These are phyloP conservation scores for Eucalyptus regnans DNA, from an alignment of 345 rosid genomes.

Conservation along the genomic window DNA sequence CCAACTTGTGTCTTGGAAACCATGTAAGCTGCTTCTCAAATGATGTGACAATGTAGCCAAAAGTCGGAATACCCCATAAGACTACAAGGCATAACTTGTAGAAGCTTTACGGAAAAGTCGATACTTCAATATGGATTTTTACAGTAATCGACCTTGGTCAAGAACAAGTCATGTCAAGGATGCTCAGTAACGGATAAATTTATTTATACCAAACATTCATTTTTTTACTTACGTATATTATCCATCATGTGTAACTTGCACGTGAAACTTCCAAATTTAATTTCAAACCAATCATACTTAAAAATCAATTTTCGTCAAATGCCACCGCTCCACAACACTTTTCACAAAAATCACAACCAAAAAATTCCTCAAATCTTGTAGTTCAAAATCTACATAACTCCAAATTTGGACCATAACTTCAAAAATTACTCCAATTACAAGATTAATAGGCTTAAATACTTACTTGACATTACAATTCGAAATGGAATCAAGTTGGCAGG, in stretches of 20 bases:
- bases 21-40: not conserved
- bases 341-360: accelerated
- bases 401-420: not conserved
- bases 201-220: no score
- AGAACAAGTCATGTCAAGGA: no score
- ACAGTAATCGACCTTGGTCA: no score
- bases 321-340: not conserved
- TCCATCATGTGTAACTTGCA: accelerated
- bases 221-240: no score
- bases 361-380: not conserved
- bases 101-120: not conserved
- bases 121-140: no score
- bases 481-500: not conserved
- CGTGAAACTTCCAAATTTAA: not conserved
- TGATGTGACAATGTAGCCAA: not conserved
- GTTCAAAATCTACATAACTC: not conserved
- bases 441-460: not conserved
- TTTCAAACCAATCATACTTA: accelerated
- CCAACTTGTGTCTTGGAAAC: not conserved
- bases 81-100: not conserved
- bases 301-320: no score
- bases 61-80: not conserved
- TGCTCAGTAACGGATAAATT: no score
- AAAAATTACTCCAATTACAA: not conserved
- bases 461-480: not conserved